These are phyloP conservation scores for Gloeopeniophorella convolvens DNA, from an alignment of 768 basidiomycete species.

Conservation along the genomic window DNA sequence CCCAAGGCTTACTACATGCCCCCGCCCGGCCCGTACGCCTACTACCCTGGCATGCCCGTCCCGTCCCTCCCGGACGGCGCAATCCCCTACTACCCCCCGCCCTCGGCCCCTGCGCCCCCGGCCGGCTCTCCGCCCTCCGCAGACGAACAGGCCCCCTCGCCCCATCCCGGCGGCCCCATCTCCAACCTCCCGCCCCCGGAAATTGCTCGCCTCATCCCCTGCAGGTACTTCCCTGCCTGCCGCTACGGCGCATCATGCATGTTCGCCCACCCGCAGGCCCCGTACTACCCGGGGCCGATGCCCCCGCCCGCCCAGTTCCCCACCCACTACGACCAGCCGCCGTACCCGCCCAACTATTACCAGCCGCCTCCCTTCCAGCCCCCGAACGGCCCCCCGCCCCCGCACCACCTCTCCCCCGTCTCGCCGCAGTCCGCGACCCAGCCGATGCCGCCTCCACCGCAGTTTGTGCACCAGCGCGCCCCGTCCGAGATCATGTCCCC, in stretches of 20 bases:
- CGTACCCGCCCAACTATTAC: constrained; percentile 60
- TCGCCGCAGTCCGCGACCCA: constrained; percentile 27
- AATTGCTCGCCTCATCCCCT: constrained; percentile 76
- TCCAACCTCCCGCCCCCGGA: constrained; percentile 74
- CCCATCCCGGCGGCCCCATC: constrained; percentile 37
- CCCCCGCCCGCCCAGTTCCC: constrained; percentile 64
- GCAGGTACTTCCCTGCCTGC: constrained; percentile 85
- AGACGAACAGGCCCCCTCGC: constrained; percentile 23
- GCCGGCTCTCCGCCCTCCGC: constrained; percentile 20
- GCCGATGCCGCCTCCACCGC: constrained; percentile 32
- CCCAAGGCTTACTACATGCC: constrained; percentile 43
- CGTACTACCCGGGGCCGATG: constrained; percentile 58
- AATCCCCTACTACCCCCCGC: constrained; percentile 51
- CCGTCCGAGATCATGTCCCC: constrained; percentile 52
- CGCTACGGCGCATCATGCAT: constrained; percentile 80
- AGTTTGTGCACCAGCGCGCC: constrained; percentile 33
- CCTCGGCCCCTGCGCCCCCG: constrained; percentile 31
- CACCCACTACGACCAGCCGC: constrained; percentile 59
- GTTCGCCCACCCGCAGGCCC: constrained; percentile 72
- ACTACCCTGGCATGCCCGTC: constrained; percentile 43
- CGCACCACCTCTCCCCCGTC: constrained; percentile 32
- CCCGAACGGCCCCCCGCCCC: constrained; percentile 39
- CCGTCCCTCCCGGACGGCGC: constrained; percentile 48
- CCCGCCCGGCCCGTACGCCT: constrained; percentile 45
- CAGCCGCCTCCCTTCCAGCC: constrained; percentile 51